A percentile compares a stretch with the other conserved stretches of the same genome.
These are phyloP conservation scores for Sporothrix brasiliensis DNA, from an alignment of 2,329 filamentous ascomycete species.

Conservation along the genomic window DNA sequence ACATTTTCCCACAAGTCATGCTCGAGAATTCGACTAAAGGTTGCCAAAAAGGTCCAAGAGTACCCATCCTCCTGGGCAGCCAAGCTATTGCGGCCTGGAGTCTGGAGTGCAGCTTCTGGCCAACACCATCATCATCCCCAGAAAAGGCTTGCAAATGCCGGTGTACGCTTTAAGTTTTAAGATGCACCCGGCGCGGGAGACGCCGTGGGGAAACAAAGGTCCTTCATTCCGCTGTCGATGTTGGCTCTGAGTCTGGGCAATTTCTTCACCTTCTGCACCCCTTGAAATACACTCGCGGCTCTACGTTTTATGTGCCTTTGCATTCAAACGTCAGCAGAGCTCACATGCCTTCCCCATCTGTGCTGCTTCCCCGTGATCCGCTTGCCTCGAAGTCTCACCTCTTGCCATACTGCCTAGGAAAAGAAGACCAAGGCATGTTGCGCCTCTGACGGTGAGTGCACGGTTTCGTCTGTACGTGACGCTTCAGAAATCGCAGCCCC, in stretches of 20 bases:
- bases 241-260: conserved; percentile 19
- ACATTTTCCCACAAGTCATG: conserved; percentile 14
- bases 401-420: no score
- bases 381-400: background rate
- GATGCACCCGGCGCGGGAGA: conserved; percentile 31
- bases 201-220: conserved; percentile 31
- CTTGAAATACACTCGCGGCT: background rate
- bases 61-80: background rate
- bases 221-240: conserved; percentile 29
- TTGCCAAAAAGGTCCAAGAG: background rate
- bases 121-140: background rate
- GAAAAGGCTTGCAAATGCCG: conserved; percentile 30
- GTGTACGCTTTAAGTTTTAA: conserved; percentile 22
- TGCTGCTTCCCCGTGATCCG: background rate
- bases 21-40: background rate
- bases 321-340: background rate
- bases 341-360: background rate
- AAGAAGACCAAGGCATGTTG: background rate
- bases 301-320: background rate
- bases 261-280: background rate
- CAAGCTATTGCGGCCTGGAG: background rate
- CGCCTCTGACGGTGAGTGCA: background rate
- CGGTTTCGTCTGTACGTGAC: conserved; percentile 1
- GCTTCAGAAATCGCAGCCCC: background rate
- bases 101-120: background rate